phyloP scores from a whole-genome alignment of 257 asterid genomes.

The Leptodermis oblonga region DNA sequence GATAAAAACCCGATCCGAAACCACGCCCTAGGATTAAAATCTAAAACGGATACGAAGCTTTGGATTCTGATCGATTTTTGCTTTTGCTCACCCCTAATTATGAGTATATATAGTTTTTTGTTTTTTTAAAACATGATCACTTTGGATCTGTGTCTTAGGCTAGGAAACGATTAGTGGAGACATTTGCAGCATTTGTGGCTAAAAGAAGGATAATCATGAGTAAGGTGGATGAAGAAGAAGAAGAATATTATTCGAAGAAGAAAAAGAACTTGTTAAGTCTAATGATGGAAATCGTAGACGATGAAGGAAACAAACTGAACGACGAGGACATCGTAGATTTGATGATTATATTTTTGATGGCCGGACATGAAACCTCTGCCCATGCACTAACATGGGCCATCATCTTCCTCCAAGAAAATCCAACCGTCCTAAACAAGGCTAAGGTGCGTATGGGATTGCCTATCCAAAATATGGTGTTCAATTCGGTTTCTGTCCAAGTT shows the following conservation, averaged over 20 bases:
- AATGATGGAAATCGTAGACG: constrained; percentile 8
- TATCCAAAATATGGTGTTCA: no score
- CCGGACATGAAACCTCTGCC: constrained; percentile 16
- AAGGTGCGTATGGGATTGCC: no score
- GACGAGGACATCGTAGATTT: constrained; percentile 11
- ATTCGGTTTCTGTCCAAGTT: no score
- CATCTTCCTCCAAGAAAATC: constrained; percentile 3
- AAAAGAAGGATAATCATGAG: constrained; percentile 7
- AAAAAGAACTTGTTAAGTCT: constrained; percentile 11
- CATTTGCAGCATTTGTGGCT: not conserved
- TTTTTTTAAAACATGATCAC: no score
- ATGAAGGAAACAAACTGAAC: constrained; percentile 4
- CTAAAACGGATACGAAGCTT: no score
- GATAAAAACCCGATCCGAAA: no score
- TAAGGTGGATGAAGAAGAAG: no score
- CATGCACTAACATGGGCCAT: constrained; percentile 12
- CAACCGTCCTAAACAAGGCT: not conserved
- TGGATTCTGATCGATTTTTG: no score
- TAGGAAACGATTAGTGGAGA: not conserved
- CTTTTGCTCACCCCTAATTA: no score
- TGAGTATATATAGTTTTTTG: no score
- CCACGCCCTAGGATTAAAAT: no score
- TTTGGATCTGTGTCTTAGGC: constrained; percentile 4
- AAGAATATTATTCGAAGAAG: not conserved
- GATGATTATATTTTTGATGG: constrained; percentile 10